These are phyloP conservation scores for Pholiota molesta DNA, from an alignment of 768 basidiomycete species.

Conservation along the genomic window DNA sequence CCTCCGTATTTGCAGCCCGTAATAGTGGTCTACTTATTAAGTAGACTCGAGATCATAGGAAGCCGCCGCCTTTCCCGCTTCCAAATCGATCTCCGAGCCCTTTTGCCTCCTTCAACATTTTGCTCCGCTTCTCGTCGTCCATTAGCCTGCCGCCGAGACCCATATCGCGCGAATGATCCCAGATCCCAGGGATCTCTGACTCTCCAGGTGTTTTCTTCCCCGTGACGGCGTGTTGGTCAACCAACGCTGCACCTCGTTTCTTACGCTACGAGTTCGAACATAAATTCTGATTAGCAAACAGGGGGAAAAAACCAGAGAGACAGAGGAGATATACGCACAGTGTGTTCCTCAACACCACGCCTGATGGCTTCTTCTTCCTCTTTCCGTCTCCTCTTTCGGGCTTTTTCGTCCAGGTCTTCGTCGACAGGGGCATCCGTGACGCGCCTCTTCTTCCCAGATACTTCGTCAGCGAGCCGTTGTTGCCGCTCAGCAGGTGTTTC, in stretches of 20 bases:
- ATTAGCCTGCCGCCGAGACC: constrained; percentile 82
- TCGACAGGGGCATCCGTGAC: constrained; percentile 55
- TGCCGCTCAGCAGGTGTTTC: constrained; percentile 95
- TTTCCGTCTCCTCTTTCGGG: constrained; percentile 57
- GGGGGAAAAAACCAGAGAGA: not conserved
- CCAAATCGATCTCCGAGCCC: constrained; percentile 87
- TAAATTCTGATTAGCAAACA: not conserved
- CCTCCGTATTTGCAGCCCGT: too few species aligned
- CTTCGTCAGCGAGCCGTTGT: constrained; percentile 91
- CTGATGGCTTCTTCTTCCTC: constrained; percentile 70
- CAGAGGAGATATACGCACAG: constrained; percentile 45
- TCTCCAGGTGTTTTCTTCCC: constrained; percentile 39
- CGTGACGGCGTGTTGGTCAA: constrained; percentile 50
- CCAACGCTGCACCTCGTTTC: constrained; percentile 54
- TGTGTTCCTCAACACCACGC: constrained; percentile 78
- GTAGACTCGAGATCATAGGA: constrained; percentile 42
- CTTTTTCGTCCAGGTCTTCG: constrained; percentile 43
- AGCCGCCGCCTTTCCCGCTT: constrained; percentile 67
- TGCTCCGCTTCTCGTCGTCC: constrained; percentile 82
- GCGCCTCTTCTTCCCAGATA: constrained; percentile 86
- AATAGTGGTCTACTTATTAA: too few species aligned
- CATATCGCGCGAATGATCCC: constrained; percentile 96
- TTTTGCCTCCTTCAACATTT: constrained; percentile 79
- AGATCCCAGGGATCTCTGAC: constrained; percentile 68
- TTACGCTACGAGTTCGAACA: constrained; percentile 35